These are phyloP conservation scores for Pseudocercospora ulei DNA, from an alignment of 2,329 filamentous ascomycete species.

Conservation along the genomic window DNA sequence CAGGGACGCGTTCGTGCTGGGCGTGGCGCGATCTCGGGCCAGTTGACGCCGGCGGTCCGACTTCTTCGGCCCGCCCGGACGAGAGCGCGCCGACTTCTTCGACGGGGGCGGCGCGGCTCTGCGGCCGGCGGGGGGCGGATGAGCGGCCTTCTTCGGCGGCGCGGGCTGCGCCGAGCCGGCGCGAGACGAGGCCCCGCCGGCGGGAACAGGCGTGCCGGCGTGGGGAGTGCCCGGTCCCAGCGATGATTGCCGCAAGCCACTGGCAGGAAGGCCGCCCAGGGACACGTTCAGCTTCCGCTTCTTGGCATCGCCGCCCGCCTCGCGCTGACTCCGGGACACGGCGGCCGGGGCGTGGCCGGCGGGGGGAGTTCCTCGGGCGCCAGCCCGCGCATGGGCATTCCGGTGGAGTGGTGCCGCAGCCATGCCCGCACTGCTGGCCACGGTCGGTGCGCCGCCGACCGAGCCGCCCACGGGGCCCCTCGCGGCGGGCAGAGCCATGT, in stretches of 20 bases:
- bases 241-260: slow-evolving; percentile 52
- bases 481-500: slow-evolving; percentile 46
- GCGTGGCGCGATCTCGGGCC: slow-evolving; percentile 31
- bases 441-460: slow-evolving; percentile 43
- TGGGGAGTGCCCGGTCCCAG: slow-evolving; percentile 56
- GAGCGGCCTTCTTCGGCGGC: slow-evolving; percentile 30
- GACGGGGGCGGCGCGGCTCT: slow-evolving; percentile 44
- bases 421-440: slow-evolving; percentile 44
- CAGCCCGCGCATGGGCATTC: slow-evolving; percentile 31
- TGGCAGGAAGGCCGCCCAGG: slow-evolving; percentile 47
- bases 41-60: slow-evolving; percentile 33
- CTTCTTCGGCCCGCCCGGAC: slow-evolving; percentile 25
- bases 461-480: slow-evolving; percentile 46
- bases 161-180: slow-evolving; percentile 48
- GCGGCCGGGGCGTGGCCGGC: slow-evolving; percentile 22
- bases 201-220: slow-evolving; percentile 44
- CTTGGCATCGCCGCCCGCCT: slow-evolving; percentile 40
- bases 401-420: slow-evolving; percentile 43
- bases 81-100: slow-evolving; percentile 31
- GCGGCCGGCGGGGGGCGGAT: slow-evolving; percentile 36
- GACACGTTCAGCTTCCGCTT: slow-evolving; percentile 50
- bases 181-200: slow-evolving; percentile 42
- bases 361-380: slow-evolving; percentile 15
- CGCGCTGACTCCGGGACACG: slow-evolving; percentile 28
- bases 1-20: slow-evolving; percentile 29